Percentiles rank a stretch among this genome's conserved stretches.
phyloP scores from a whole-genome alignment of 441 rosid genomes.

The Isatis lusitanica region DNA sequence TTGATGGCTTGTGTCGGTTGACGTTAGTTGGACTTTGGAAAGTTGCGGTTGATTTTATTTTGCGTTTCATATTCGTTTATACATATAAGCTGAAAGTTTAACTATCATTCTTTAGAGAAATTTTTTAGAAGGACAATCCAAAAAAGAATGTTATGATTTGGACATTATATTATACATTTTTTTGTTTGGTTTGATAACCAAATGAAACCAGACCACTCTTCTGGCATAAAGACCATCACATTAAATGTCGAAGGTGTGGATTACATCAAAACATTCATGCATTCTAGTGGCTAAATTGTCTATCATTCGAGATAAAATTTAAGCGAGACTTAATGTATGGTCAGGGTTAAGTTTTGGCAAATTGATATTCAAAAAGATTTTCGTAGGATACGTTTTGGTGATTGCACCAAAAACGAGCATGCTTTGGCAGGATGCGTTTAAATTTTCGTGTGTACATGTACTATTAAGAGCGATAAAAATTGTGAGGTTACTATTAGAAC shows the following conservation, averaged over 20 bases:
- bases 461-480: too few species aligned
- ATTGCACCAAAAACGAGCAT: constrained; percentile 57
- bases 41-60: constrained; percentile 17
- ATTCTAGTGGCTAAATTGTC: background rate
- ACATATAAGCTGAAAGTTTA: background rate
- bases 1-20: constrained; percentile 36
- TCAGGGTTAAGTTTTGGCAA: constrained; percentile 52
- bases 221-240: background rate
- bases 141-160: constrained; percentile 25
- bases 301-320: background rate
- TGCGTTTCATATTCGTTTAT: constrained; percentile 3
- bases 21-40: constrained; percentile 23
- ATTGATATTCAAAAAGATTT: constrained; percentile 58
- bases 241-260: constrained; percentile 13
- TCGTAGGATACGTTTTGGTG: constrained; percentile 42
- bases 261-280: constrained; percentile 17
- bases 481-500: background rate
- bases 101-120: background rate
- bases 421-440: constrained; percentile 49
- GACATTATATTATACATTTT: background rate
- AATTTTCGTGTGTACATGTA: background rate
- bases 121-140: background rate
- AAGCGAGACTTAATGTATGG: constrained; percentile 6
- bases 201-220: background rate
- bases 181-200: background rate